Conservation (phyloP, 768 basidiomycete species). For the Xerocomellus amylosporus region DNA sequence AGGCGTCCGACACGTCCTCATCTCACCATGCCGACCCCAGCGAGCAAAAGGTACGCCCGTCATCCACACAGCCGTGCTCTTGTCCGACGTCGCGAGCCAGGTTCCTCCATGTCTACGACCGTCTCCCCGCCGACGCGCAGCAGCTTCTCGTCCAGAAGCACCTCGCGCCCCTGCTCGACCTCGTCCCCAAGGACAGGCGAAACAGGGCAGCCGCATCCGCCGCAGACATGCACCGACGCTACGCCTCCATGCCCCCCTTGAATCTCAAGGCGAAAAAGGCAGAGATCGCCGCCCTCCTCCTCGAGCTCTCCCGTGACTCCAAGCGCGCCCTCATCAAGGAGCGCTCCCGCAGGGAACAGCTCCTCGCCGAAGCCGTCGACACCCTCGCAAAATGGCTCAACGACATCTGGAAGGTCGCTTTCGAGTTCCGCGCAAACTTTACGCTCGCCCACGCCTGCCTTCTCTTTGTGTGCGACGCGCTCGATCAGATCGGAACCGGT, state of each 20-base stretch:
- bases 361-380: conserved; percentile 54
- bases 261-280: conserved; percentile 52
- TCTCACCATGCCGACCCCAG: too few relatives aligned
- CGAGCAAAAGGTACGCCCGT: conserved; percentile 10
- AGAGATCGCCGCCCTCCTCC: conserved; percentile 52
- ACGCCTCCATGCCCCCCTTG: conserved; percentile 45
- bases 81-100: conserved; percentile 28
- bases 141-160: conserved; percentile 48
- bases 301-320: conserved; percentile 51
- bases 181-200: conserved; percentile 36
- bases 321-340: conserved; percentile 54
- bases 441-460: conserved; percentile 54
- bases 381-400: conserved; percentile 57
- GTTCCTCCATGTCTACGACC: conserved; percentile 46
- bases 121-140: conserved; percentile 54
- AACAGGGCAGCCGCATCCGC: conserved; percentile 42
- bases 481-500: conserved; percentile 42
- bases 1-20: too few relatives aligned
- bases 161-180: conserved; percentile 48
- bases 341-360: conserved; percentile 50
- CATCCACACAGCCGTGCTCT: neutral
- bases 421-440: conserved; percentile 55
- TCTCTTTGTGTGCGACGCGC: conserved; percentile 46
- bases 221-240: conserved; percentile 37
- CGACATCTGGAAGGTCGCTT: conserved; percentile 61